Conservation (phyloP, 2,329 filamentous ascomycete species). For the Neurospora sp. region DNA sequence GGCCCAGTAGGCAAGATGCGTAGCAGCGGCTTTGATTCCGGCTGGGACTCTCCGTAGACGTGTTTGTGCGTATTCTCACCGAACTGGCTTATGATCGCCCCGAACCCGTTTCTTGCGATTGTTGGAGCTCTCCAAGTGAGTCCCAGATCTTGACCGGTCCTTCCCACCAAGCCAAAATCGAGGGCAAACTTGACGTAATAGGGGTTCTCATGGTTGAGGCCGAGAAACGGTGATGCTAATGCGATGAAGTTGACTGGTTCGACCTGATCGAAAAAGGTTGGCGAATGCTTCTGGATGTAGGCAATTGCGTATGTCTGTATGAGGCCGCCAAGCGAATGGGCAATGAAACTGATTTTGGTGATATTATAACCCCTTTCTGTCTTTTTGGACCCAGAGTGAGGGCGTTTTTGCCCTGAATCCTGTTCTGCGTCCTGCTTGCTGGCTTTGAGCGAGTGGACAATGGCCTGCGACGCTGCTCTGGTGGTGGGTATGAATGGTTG, state of each 20-base stretch:
- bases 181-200: slow-evolving; percentile 95
- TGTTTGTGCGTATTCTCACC: slow-evolving; percentile 56
- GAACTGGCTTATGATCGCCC: slow-evolving; percentile 72
- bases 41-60: slow-evolving; percentile 51
- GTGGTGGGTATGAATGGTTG: slow-evolving; percentile 70
- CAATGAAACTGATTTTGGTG: slow-evolving; percentile 91
- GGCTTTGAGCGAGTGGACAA: slow-evolving; percentile 29
- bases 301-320: slow-evolving; percentile 91
- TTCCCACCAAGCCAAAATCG: slow-evolving; percentile 91
- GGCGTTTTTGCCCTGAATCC: slow-evolving; percentile 34
- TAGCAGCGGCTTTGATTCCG: slow-evolving; percentile 78
- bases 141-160: slow-evolving; percentile 89
- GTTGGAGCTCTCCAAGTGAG: slow-evolving; percentile 89
- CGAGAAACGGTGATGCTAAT: slow-evolving; percentile 78
- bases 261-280: slow-evolving; percentile 78
- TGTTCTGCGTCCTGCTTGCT: slow-evolving; percentile 24
- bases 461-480: slow-evolving; percentile 37
- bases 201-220: slow-evolving; percentile 93
- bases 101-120: slow-evolving; percentile 77
- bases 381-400: slow-evolving; percentile 34
- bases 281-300: slow-evolving; percentile 94
- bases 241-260: slow-evolving; percentile 84
- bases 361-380: slow-evolving; percentile 59
- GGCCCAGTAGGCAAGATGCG: slow-evolving; percentile 86
- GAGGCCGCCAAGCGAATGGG: slow-evolving; percentile 80